These are phyloP conservation scores for Golubevia sp. DNA, from an alignment of 1,284 basidiomycete genomes.

Conservation along the genomic window DNA sequence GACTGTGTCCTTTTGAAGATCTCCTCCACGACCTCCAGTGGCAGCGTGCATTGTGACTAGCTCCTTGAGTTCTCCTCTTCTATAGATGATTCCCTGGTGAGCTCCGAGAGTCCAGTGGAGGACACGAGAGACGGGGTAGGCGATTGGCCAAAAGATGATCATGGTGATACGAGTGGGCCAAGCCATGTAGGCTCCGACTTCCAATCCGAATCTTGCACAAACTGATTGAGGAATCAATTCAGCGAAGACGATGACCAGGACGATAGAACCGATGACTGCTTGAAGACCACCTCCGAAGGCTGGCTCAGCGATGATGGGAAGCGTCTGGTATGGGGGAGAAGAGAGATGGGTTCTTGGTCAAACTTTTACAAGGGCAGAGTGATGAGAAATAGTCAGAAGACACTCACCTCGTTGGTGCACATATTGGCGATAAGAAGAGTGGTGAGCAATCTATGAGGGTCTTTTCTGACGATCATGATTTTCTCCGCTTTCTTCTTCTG, in stretches of 20 bases:
- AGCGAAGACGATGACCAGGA: constrained; percentile 69
- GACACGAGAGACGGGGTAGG: constrained; percentile 59
- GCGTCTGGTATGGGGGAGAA: constrained; percentile 84
- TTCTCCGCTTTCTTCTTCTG: constrained; percentile 80
- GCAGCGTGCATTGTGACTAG: constrained; percentile 74
- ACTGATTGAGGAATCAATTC: constrained; percentile 82
- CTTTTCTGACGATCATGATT: constrained; percentile 81
- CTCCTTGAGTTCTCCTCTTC: constrained; percentile 70
- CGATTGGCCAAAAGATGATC: constrained; percentile 55
- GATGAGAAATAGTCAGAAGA: background rate
- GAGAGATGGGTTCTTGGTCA: constrained; percentile 66
- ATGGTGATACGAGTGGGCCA: constrained; percentile 54
- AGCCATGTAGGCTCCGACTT: constrained; percentile 59
- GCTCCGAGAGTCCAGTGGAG: constrained; percentile 58
- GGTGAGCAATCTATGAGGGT: constrained; percentile 54
- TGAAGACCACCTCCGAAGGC: constrained; percentile 81
- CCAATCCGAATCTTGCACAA: constrained; percentile 61
- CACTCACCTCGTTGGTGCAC: constrained; percentile 40
- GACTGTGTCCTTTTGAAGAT: constrained; percentile 75
- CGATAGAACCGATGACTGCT: constrained; percentile 64
- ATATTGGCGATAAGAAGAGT: constrained; percentile 60
- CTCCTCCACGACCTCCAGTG: constrained; percentile 68
- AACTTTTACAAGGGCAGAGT: background rate
- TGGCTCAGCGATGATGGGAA: constrained; percentile 86
- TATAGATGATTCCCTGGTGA: constrained; percentile 58